phyloP scores from a whole-genome alignment of 345 rosid genomes.

The Eucalyptus brandiana region DNA sequence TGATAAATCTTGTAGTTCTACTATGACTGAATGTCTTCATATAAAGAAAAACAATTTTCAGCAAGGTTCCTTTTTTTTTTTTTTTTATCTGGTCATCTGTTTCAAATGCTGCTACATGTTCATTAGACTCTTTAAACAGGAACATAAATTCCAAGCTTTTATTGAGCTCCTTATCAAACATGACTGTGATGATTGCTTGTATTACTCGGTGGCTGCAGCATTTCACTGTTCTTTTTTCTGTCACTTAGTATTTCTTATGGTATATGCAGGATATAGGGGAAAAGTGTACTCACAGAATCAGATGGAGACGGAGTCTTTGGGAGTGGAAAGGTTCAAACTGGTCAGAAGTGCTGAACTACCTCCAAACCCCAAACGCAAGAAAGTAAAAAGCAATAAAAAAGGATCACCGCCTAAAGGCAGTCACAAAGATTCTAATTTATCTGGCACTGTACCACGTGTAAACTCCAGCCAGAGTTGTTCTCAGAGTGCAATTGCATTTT shows the following conservation, averaged over 20 bases:
- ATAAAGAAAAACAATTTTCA: background rate
- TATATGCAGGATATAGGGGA: conserved; percentile 42
- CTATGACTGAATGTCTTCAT: background rate
- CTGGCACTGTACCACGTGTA: conserved; percentile 3
- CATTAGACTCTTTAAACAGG: background rate
- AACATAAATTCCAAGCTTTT: background rate
- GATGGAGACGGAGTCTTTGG: conserved; percentile 14
- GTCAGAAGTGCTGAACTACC: conserved; percentile 21
- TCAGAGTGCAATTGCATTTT: conserved; percentile 61
- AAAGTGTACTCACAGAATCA: conserved; percentile 36
- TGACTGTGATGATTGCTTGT: background rate
- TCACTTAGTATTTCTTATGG: background rate
- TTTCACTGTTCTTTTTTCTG: background rate
- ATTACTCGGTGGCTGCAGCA: background rate
- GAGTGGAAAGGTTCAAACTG: conserved; percentile 28
- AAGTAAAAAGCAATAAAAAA: conserved; percentile 13
- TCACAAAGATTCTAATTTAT: conserved; percentile 21
- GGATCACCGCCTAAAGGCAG: conserved; percentile 13
- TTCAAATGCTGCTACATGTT: background rate
- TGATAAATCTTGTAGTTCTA: background rate
- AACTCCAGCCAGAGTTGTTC: conserved; percentile 35
- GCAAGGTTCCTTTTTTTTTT: background rate
- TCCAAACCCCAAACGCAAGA: conserved; percentile 11
- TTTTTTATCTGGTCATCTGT: background rate
- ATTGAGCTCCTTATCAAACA: background rate